A percentile compares a stretch with the other conserved stretches of the same genome.
These are phyloP conservation scores for Spathaspora girioi DNA, from an alignment of 805 yeast genomes.

Conservation along the genomic window DNA sequence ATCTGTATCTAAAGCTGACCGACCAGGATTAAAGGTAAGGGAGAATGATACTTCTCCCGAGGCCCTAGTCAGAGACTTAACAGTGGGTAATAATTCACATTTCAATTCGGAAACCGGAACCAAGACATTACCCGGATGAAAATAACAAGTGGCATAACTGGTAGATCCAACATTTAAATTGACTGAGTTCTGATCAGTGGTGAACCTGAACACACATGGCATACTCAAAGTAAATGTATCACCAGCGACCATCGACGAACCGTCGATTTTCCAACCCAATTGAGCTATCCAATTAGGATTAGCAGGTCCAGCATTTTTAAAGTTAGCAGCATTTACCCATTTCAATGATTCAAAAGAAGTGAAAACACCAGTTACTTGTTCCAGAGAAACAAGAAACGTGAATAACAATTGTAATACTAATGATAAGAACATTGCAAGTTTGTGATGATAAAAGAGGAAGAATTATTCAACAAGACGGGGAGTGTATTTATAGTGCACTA, in stretches of 20 bases:
- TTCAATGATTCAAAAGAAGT: not conserved
- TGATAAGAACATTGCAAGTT: not conserved
- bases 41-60: conserved; percentile 19
- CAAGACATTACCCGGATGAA: conserved; percentile 14
- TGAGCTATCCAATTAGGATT: conserved; percentile 16
- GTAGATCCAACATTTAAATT: conserved; percentile 12
- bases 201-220: conserved; percentile 25
- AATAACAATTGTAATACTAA: not conserved
- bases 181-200: conserved; percentile 10
- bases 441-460: too few relatives aligned
- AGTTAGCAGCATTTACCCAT: not conserved
- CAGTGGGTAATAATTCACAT: conserved; percentile 15
- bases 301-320: conserved; percentile 1
- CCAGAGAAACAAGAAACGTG: not conserved
- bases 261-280: conserved; percentile 17
- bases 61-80: conserved; percentile 10
- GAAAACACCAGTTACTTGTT: conserved; percentile 3
- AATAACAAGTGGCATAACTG: conserved; percentile 20
- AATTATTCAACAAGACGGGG: too few relatives aligned
- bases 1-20: conserved; percentile 13
- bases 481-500: too few relatives aligned
- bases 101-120: conserved; percentile 13
- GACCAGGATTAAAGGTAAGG: conserved; percentile 18
- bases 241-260: conserved; percentile 14
- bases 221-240: conserved; percentile 23